Base-by-base conservation (phyloP, 345 rosid species). In the Litchi chinensis region DNA sequence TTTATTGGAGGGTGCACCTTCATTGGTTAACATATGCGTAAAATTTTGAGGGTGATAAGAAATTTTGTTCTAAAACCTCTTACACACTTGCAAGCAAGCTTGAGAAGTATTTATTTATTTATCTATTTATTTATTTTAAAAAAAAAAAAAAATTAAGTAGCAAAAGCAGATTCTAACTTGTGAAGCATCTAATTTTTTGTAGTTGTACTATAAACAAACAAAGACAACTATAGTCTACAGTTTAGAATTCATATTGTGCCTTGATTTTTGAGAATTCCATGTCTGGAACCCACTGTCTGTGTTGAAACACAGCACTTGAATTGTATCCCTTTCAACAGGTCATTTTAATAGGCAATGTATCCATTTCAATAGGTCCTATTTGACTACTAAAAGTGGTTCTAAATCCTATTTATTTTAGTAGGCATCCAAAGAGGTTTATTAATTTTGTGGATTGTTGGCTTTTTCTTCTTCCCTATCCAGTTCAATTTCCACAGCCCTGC, bases 401-500 rank as follows among this genome's bases (percentile, higher is more conserved):
- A 21, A 11, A 28, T 76, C 52, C 32, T 56, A 4, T 41, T 65
- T 48, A n/a, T 41, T 59, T 32, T 32, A 6, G 41, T 56, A 24
- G 41, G 18, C 62, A 28, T 74, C 19, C 11, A 9, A 62, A 19
- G 43, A 19, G 43, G 22, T 11, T 68, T 18, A 28, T 37, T 50
- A 10, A 56, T 24, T 8, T 59, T 37, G 11, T 74, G 2, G 15
- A 15, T 68, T 8, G 68, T 71, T 32, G 52, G 52, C 5, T 64
- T 21, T 72, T 28, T 10, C 62, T 73, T 48, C 65, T 21, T 69
- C 22, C 9, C 59, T 73, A 46, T 76, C 41, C 79, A 90, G 92
- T 67, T 88, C 93, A n/a, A 5, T 87, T 46, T 88, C 89, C 83
- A 84, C 93, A 3, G 89, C 90, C 64, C 69, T 90, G 71, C 89